Percentiles rank a stretch among this genome's conserved stretches.
These are phyloP conservation scores for Peterozyma toletana DNA, from an alignment of 805 yeast genomes.

Conservation along the genomic window DNA sequence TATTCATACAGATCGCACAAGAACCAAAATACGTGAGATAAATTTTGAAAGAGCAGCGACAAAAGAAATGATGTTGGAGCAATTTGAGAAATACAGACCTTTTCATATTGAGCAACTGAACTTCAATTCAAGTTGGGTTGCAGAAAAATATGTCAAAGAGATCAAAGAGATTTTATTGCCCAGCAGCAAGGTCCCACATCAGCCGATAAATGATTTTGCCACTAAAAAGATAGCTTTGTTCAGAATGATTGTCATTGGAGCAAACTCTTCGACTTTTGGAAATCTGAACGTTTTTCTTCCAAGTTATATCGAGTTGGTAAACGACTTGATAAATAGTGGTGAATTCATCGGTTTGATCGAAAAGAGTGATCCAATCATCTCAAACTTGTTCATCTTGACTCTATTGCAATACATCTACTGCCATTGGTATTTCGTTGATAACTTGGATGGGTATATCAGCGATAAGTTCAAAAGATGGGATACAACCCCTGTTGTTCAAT, in stretches of 20 bases:
- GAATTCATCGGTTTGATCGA: slow-evolving; percentile 23
- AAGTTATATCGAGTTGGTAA: slow-evolving; percentile 31
- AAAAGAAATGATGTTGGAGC: neutral
- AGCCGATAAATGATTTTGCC: slow-evolving; percentile 12
- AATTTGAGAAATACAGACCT: neutral
- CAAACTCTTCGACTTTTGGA: slow-evolving; percentile 19
- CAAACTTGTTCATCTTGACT: slow-evolving; percentile 30
- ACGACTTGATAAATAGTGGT: slow-evolving; percentile 31
- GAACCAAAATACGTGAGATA: too few species aligned
- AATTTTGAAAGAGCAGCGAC: too few species aligned
- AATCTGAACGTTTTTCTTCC: slow-evolving; percentile 30
- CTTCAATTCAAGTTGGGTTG: neutral
- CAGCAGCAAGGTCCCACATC: slow-evolving; percentile 9
- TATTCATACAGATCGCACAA: too few species aligned
- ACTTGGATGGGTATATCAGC: slow-evolving; percentile 13
- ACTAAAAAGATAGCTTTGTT: slow-evolving; percentile 21
- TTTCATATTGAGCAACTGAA: neutral
- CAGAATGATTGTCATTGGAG: slow-evolving; percentile 25
- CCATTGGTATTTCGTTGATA: slow-evolving; percentile 30
- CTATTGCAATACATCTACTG: slow-evolving; percentile 36
- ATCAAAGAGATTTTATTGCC: slow-evolving; percentile 16
- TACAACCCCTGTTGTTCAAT: slow-evolving; percentile 15
- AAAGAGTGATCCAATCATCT: slow-evolving; percentile 13
- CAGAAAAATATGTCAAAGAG: slow-evolving; percentile 7
- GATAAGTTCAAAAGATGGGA: slow-evolving; percentile 25